Conservation (phyloP, 768 basidiomycete genomes). For the Psilocybe subaeruginosa region DNA sequence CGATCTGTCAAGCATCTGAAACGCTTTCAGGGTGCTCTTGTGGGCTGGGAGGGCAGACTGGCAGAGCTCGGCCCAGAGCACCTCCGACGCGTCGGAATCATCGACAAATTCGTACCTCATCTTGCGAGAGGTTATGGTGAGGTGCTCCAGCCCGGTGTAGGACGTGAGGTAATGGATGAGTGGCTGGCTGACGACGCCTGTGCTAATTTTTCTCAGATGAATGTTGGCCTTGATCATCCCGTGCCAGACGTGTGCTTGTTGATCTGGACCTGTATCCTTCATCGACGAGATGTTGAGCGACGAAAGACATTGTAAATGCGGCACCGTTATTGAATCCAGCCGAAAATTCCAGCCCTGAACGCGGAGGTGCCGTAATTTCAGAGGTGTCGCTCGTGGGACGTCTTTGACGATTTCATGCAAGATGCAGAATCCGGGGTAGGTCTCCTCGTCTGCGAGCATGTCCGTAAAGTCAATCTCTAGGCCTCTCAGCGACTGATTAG, state of each 20-base stretch:
- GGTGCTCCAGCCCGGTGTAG: not conserved
- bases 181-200: not conserved
- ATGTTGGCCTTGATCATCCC: not conserved
- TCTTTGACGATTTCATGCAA: not conserved
- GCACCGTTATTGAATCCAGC: conserved; percentile 4
- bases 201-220: not conserved
- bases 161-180: not conserved
- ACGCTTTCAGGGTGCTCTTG: not conserved
- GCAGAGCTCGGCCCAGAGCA: not conserved
- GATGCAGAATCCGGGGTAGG: not conserved
- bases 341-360: conserved; percentile 6
- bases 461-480: not conserved
- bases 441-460: not conserved
- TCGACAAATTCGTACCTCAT: not conserved
- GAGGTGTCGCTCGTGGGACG: not conserved
- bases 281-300: conserved; percentile 4
- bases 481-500: not conserved
- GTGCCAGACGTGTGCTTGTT: not conserved
- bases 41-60: not conserved
- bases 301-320: conserved; percentile 4
- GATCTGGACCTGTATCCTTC: not conserved
- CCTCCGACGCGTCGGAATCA: not conserved
- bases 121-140: not conserved
- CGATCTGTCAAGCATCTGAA: not conserved
- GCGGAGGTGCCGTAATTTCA: conserved; percentile 4